These are phyloP conservation scores for Candida argentea DNA, from an alignment of 805 yeast genomes.

Conservation along the genomic window DNA sequence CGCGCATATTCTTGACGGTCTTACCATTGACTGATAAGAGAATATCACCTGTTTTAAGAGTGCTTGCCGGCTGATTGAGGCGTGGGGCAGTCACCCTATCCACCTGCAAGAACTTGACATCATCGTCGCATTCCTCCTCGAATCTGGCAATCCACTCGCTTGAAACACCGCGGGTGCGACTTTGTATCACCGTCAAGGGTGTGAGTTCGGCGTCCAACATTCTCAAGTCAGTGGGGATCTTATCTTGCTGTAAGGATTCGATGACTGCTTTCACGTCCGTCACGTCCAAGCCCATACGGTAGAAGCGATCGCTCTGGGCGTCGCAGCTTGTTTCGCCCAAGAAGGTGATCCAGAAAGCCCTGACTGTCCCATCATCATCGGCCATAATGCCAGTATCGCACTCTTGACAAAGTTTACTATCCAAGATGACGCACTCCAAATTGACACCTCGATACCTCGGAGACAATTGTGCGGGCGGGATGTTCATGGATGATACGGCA, in stretches of 20 bases:
- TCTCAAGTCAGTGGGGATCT: conserved; percentile 41
- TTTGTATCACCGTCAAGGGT: conserved; percentile 57
- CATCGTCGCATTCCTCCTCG: conserved; percentile 53
- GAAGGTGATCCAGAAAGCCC: conserved; percentile 80
- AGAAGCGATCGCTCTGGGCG: conserved; percentile 43
- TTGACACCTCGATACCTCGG: conserved; percentile 86
- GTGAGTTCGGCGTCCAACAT: conserved; percentile 75
- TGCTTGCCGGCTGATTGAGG: conserved; percentile 16
- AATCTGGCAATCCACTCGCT: conserved; percentile 69
- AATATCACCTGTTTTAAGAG: conserved; percentile 61
- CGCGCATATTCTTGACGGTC: conserved; percentile 57
- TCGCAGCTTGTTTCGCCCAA: conserved; percentile 63
- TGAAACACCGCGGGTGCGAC: conserved; percentile 80
- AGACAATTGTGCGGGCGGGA: conserved; percentile 55
- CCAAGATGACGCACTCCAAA: conserved; percentile 66
- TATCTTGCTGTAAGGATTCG: conserved; percentile 38
- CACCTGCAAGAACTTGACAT: conserved; percentile 64
- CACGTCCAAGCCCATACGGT: conserved; percentile 69
- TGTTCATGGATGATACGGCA: conserved; percentile 62
- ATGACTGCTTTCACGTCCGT: conserved; percentile 53
- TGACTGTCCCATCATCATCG: conserved; percentile 65
- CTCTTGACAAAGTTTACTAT: conserved; percentile 59
- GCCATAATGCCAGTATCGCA: conserved; percentile 75
- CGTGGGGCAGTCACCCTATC: conserved; percentile 51
- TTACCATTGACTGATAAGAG: conserved; percentile 59